Conservation (phyloP, 2,329 filamentous ascomycete genomes). For the Fusarium hainanense region DNA sequence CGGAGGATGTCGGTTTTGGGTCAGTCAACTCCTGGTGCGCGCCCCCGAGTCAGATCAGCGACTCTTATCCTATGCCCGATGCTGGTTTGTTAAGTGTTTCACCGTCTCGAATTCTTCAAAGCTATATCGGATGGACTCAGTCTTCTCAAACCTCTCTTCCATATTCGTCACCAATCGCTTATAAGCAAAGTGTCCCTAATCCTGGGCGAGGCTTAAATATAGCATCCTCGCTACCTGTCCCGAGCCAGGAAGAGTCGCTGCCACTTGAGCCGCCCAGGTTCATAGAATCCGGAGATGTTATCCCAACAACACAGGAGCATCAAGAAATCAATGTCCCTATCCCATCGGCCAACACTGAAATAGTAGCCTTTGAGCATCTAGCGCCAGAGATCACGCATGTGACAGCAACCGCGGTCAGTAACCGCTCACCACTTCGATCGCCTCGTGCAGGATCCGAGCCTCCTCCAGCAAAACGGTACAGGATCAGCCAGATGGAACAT, state of each 20-base stretch:
- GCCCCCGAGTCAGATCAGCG: slow-evolving; percentile 63
- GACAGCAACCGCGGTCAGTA: slow-evolving; percentile 46
- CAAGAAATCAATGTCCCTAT: background rate
- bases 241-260: slow-evolving; percentile 21
- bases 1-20: slow-evolving; percentile 12
- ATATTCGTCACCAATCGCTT: slow-evolving; percentile 36
- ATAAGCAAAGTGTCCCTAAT: background rate
- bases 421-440: slow-evolving; percentile 23
- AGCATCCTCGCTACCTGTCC: slow-evolving; percentile 43
- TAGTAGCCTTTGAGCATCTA: slow-evolving; percentile 16
- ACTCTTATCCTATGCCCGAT: slow-evolving; percentile 62
- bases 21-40: slow-evolving; percentile 55
- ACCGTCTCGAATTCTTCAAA: slow-evolving; percentile 62
- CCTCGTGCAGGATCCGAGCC: slow-evolving; percentile 49
- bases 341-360: slow-evolving; percentile 14
- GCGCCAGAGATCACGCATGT: slow-evolving; percentile 49
- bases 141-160: slow-evolving; percentile 40
- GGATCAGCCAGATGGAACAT: slow-evolving; percentile 20
- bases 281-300: slow-evolving; percentile 19
- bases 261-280: background rate
- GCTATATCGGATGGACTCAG: slow-evolving; percentile 54
- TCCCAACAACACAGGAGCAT: slow-evolving; percentile 44
- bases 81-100: slow-evolving; percentile 50
- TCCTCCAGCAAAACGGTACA: slow-evolving; percentile 45
- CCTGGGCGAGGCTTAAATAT: slow-evolving; percentile 18